Evolutionary conservation across 1,284 basidiomycete species (phyloP), one percentile per base, ranked within the genome.

Genomic region (Ganoderma boninense): DNA sequence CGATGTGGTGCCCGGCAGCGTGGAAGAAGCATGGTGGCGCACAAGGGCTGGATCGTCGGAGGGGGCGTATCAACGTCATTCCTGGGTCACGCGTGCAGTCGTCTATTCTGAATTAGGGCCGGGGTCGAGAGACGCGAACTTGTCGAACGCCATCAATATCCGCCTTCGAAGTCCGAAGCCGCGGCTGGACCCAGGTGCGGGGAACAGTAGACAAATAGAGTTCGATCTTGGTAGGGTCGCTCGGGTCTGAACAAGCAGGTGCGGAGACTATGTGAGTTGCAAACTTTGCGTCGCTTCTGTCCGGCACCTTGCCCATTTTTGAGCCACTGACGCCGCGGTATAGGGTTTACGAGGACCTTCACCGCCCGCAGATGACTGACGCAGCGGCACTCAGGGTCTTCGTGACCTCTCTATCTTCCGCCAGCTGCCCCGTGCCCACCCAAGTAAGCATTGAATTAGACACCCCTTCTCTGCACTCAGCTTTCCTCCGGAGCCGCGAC

Each of bases 1-100:
- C 57, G 18, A 40, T n/a, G 57, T 40, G 57, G 57, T n/a, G 38
- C 57, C 20, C 32, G 13, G 13, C 57, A 60, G 18, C 35, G 57
- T 40, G 57, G 35, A 60, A 60, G 35, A 35, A 16, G 57, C 57
- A 60, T 40, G 57, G 57, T 32, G 35, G 10, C 35, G 29, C 29
- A 35, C 13, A 29, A 57, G 32, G 54, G 29, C 54, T 60, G 57
- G 57, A 60, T 60, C 57, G 20, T 60, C 57, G 57, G n/a, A 14
- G 18, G 20, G 35, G 18, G 54, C 13, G 6, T 29, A 8, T 18
- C 29, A 57, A 38, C 32, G 32, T 40, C 32, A 60, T 60, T 35
- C 20, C 14, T 20, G 26, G 26, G 26, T 35, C 32, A 57, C 54
- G 32, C 29, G 54, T 57, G 54, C 32, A 35, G 54, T 35, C 32